Conservation (phyloP, 805 yeast genomes). For the Pichia eremophila region DNA sequence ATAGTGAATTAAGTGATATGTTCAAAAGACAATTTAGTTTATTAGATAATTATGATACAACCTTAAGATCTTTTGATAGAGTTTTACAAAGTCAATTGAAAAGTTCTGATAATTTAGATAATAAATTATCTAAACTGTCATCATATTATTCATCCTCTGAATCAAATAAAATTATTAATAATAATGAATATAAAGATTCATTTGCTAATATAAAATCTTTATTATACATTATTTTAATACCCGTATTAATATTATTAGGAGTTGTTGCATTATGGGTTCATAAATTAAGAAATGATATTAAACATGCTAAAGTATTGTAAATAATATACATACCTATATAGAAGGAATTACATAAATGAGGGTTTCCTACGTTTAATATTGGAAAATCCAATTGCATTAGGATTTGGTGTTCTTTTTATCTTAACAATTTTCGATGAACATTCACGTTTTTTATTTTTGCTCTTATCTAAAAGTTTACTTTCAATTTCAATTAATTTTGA, state of each 20-base stretch:
- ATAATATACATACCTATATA: not conserved
- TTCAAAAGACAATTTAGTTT: conserved; percentile 10
- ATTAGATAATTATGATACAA: conserved; percentile 10
- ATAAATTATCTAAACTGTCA: conserved; percentile 5
- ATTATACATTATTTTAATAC: conserved; percentile 24
- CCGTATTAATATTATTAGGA: conserved; percentile 31
- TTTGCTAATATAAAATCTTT: conserved; percentile 5
- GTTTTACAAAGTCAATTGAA: conserved; percentile 9
- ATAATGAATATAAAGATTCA: not conserved
- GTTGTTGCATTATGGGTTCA: conserved; percentile 38
- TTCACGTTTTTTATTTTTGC: conserved; percentile 7
- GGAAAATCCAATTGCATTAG: conserved; percentile 37
- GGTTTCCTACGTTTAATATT: conserved; percentile 38
- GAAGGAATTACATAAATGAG: conserved; percentile 25
- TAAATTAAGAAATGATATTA: conserved; percentile 52
- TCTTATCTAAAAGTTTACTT: conserved; percentile 17
- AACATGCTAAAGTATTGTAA: conserved; percentile 49
- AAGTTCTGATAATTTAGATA: conserved; percentile 8
- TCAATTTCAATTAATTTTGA: conserved; percentile 31
- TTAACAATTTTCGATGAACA: conserved; percentile 31
- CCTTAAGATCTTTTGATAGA: conserved; percentile 10
- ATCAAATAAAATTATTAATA: not conserved
- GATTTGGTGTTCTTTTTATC: conserved; percentile 37
- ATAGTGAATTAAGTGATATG: conserved; percentile 7
- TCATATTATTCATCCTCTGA: not conserved